Base-by-base conservation (phyloP, 2,329 filamentous ascomycete species). In the Penicillium sp. region DNA sequence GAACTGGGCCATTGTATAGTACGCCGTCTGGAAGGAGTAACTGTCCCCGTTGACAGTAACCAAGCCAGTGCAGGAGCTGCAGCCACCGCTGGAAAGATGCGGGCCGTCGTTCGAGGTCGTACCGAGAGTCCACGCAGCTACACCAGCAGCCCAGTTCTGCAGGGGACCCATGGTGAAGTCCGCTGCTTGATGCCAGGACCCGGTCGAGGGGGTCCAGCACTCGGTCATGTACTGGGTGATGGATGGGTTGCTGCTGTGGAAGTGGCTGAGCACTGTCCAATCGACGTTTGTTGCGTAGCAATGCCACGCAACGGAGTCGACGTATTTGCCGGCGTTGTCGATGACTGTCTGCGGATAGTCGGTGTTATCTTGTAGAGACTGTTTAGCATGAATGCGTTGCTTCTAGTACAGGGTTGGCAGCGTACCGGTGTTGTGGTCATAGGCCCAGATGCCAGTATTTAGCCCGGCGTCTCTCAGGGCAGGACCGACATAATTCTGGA, bases 1-100 rank as follows among this genome's bases (percentile, higher is more conserved):
- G 54, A 74, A 76, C 55, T 78, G 75, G 1, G 72, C 74, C 44
- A 78, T 62, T 67, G 75, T 74, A 54, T 77, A 77, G 58, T 76
- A 77, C 45, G 75, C 73, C 5, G 72, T 64, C 17, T 67, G 69
- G 45, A 70, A 67, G 3, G 58, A 61, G 56, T 77, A 78, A 2
- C 64, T 67, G 15, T 61, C 63, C 8, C 63, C 52, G 6, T 57
- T 54, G 20, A 60, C 43, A 15, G 56, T 57, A 4, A 62, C 55
- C 11, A 60, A 32, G 2, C 59, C 59, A 7, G 48, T 48, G 31
- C 58, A 62, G n/a, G 33, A 51, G 8, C 18, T 46, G 38, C 59
- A 62, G 3, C 59, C 59, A 8, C 58, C 59, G 14, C 35, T 52
- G 9, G 54, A 50, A 2, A 60, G 45, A 36, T 62, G 58, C 3